These are phyloP conservation scores for Amanita polypyramis DNA, from an alignment of 768 basidiomycete species.

Conservation along the genomic window DNA sequence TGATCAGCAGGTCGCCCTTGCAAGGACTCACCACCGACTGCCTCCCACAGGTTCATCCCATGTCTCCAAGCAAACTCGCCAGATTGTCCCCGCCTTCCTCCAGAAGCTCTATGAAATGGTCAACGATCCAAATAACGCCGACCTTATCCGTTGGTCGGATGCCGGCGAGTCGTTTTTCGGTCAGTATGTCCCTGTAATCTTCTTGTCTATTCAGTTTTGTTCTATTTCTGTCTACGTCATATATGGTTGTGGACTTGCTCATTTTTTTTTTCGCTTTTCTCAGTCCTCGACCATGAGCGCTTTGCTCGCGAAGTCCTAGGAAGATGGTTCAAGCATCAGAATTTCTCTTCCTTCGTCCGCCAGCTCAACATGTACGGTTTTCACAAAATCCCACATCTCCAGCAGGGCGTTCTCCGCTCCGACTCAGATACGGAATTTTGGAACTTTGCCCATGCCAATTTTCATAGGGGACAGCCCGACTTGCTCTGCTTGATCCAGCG, in stretches of 20 bases:
- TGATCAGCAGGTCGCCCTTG: slow-evolving; percentile 49
- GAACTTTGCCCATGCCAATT: slow-evolving; percentile 90
- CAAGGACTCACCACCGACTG: slow-evolving; percentile 14
- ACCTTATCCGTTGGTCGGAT: slow-evolving; percentile 88
- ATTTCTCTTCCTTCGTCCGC: slow-evolving; percentile 86
- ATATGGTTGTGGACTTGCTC: not conserved
- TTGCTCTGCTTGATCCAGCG: slow-evolving; percentile 80
- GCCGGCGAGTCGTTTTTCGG: slow-evolving; percentile 90
- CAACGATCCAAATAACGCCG: slow-evolving; percentile 70
- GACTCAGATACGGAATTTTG: slow-evolving; percentile 75
- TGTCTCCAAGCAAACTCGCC: slow-evolving; percentile 25
- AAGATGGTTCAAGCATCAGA: slow-evolving; percentile 95
- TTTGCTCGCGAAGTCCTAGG: slow-evolving; percentile 86
- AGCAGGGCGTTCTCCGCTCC: slow-evolving; percentile 83
- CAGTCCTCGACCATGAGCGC: slow-evolving; percentile 86
- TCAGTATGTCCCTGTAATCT: slow-evolving; percentile 17
- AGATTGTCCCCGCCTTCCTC: slow-evolving; percentile 66
- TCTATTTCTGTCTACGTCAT: not conserved
- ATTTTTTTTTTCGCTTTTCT: not conserved
- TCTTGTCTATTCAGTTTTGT: not conserved
- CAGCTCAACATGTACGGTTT: slow-evolving; percentile 97
- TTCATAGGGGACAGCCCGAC: slow-evolving; percentile 82
- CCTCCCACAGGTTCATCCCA: slow-evolving; percentile 18
- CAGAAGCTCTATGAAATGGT: slow-evolving; percentile 96
- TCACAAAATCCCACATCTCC: slow-evolving; percentile 91